Base-by-base conservation (phyloP, 1,139 yeast species). In the Arxiozyma slooffiae region DNA sequence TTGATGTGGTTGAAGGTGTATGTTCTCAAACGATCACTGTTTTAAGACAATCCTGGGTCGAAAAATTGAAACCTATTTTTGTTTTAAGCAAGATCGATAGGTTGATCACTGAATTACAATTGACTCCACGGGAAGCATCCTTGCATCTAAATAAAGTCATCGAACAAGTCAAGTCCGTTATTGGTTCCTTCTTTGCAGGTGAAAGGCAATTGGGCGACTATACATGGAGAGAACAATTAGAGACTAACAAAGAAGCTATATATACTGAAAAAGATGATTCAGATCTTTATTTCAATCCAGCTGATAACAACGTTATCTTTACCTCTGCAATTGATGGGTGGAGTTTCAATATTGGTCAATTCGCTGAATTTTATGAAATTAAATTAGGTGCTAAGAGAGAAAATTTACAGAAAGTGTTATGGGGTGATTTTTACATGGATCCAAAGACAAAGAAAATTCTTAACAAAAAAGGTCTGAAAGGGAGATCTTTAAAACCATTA, bases 1-100 rank as follows among this genome's bases (percentile, higher is more conserved):
- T 94, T 1, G 98, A 92, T 67, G 97, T 87, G 2, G 96, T 94
- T 3, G 99, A 94, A 69, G 99, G 99, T 36, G 97, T 94, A 0
- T 89, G 97, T 62, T 89, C 96, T 0, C 98, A 92, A 66, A 94
- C 98, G 0, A 87, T 92, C 9, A 90, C 94, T 24, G 98, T 94
- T 1, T 72, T 94, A 53, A 78, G 97, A 62, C 98, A 94, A 66
- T 88, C 96, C 51, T 92, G 98, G 97, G 79, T 84, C 5, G 98
- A 94, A 64, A 83, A 86, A 58, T 71, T 94, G 59, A 87, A 83
- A 64, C 97, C 97, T 1, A 71, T 94, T 6, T 74, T 94, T 52
- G 97, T 94, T n/a, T 71, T 94, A 60, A 94, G 94, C 68, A 94
- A 94, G 68, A 81, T 94, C 52, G 99, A 94, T 67, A 75, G 98